Base-by-base conservation (phyloP, 2,329 filamentous ascomycete genomes). In the Phyllosticta ampelicida region DNA sequence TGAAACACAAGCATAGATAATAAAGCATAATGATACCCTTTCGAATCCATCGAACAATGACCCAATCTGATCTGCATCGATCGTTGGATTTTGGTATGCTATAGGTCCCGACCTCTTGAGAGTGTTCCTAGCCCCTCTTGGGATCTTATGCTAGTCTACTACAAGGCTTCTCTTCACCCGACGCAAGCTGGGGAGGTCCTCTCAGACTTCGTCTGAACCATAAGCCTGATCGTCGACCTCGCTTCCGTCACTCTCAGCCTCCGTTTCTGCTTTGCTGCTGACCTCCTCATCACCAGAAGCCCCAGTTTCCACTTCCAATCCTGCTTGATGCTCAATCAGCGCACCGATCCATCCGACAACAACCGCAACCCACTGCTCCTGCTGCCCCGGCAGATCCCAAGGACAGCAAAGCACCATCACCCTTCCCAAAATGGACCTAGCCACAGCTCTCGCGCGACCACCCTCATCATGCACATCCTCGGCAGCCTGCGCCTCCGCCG, bases 21-120 rank as follows among this genome's bases (percentile, higher is more conserved):
- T 52, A 58, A 58, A 51, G 55, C 55, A 53, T 53, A 53, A 53
- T 58, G 55, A 58, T 58, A 58, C 55, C 55, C 55, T 51, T 58
- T 51, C 55, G 53, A 21, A 49, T 23, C 29, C 21, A n/a, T 44
- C 13, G n/a, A 44, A 26, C 8, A 4, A 26, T 26, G 3, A 26
- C 23, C 23, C 23, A 26, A 8, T 26, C 23, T 8, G 4, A 26
- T n/a, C n/a, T n/a, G n/a, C n/a, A n/a, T n/a, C n/a, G n/a, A n/a
- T n/a, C n/a, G n/a, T n/a, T n/a, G n/a, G 23, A 26, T 26, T 26
- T 3, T 3, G 23, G 8, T 26, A 8, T 26, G 23, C 23, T 26
- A 26, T 26, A 26, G 23, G 23, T 26, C 3, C 23, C 23, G 23
- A 26, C 8, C 8, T 26, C 8, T 3, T 26, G 23, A 26, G 8